These are phyloP conservation scores for Cyanidium caldarium DNA, from an alignment of 23 red algal species.

Conservation along the genomic window DNA sequence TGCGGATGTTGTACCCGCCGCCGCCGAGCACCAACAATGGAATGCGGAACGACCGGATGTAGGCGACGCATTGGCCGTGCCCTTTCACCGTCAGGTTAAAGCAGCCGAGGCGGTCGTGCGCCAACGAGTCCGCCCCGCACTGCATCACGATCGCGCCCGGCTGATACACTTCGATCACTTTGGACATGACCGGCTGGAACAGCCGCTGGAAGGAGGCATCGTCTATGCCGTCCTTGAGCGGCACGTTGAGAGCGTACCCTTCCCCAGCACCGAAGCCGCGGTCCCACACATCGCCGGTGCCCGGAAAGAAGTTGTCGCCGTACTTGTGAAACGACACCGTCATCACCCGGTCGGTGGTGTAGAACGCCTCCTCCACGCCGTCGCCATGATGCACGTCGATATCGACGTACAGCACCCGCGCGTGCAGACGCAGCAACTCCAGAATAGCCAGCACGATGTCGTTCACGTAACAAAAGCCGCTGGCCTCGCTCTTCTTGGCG, in stretches of 20 bases:
- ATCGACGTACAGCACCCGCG: conserved; percentile 95
- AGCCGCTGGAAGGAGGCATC: conserved; percentile 63
- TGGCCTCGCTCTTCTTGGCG: conserved; percentile 93
- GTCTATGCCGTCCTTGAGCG: conserved; percentile 90
- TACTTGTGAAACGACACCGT: conserved; percentile 98
- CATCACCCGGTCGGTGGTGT: conserved; percentile 96
- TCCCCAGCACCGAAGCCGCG: conserved; percentile 75
- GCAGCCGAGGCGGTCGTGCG: conserved; percentile 82
- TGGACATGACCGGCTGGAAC: conserved; percentile 67
- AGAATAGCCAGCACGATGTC: conserved; percentile 95
- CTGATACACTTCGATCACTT: conserved; percentile 82
- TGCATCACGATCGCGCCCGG: conserved; percentile 91
- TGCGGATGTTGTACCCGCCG: conserved; percentile 95
- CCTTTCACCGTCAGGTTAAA: conserved; percentile 92
- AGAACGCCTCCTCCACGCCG: conserved; percentile 99
- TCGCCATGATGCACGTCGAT: conserved; percentile 99
- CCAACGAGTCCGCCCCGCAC: conserved; percentile 90
- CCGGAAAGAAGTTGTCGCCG: conserved; percentile 95
- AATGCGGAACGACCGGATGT: conserved; percentile 61
- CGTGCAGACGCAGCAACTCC: conserved; percentile 69
- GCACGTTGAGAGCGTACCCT: conserved; percentile 93
- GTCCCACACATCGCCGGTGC: conserved; percentile 94
- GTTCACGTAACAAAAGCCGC: conserved; percentile 94
- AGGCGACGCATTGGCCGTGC: conserved; percentile 73
- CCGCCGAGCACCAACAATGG: conserved; percentile 83